Conservation (phyloP, 1,139 yeast species). For the Geotrichum reessii region DNA sequence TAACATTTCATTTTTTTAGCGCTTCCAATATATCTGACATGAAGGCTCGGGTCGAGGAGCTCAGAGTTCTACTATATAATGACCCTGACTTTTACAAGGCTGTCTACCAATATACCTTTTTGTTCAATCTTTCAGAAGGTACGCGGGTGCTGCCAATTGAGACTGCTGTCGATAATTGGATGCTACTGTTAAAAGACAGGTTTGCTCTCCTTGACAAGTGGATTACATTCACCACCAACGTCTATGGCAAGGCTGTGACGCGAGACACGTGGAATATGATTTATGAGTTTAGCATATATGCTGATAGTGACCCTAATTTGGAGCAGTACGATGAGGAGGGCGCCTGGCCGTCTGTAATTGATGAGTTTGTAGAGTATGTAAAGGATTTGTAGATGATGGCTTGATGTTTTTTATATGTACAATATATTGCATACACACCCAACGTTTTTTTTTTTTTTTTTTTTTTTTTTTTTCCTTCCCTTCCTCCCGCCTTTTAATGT, state of each 20-base stretch:
- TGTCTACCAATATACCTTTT: slow-evolving; percentile 68
- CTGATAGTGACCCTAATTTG: slow-evolving; percentile 48
- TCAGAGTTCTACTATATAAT: slow-evolving; percentile 37
- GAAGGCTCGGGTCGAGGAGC: slow-evolving; percentile 41
- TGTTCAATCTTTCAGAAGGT: slow-evolving; percentile 56
- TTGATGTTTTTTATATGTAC: neutral
- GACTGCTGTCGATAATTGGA: slow-evolving; percentile 75
- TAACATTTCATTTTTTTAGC: slow-evolving; percentile 22
- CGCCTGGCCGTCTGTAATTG: slow-evolving; percentile 90
- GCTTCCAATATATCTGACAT: slow-evolving; percentile 45
- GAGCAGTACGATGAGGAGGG: slow-evolving; percentile 62
- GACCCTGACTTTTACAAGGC: slow-evolving; percentile 45
- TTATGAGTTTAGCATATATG: slow-evolving; percentile 55
- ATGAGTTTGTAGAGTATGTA: slow-evolving; percentile 64
- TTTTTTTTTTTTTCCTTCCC: no score
- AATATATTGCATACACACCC: neutral
- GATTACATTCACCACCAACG: slow-evolving; percentile 44
- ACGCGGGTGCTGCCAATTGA: slow-evolving; percentile 56
- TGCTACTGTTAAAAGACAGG: slow-evolving; percentile 46
- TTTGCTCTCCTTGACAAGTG: slow-evolving; percentile 44
- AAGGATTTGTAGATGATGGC: slow-evolving; percentile 10
- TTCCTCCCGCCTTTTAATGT: neutral
- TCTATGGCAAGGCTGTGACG: slow-evolving; percentile 47
- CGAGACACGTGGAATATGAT: slow-evolving; percentile 86
- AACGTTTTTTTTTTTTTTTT: neutral